Percentiles rank a stretch among this genome's conserved stretches.
phyloP scores from a whole-genome alignment of 228 moss, liverwort and hornwort genomes.

The Sphagnum magellanicum region DNA sequence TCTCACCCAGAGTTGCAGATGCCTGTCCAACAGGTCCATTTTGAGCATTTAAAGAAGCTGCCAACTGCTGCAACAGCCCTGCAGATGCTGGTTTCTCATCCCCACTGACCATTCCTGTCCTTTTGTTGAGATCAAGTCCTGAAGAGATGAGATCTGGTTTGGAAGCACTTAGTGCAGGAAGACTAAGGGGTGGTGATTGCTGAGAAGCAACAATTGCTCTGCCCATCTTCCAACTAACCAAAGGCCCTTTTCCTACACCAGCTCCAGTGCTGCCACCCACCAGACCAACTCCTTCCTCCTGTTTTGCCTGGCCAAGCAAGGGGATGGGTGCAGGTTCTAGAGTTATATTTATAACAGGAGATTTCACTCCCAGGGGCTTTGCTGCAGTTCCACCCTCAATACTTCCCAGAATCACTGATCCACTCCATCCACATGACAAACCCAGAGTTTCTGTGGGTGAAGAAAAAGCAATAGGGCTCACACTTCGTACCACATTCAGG shows the following conservation, averaged over 20 bases:
- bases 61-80: neutral
- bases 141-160: slow-evolving; percentile 7
- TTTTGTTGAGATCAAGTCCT: slow-evolving; percentile 64
- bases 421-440: neutral
- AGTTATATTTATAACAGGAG: slow-evolving; percentile 33
- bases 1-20: neutral
- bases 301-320: slow-evolving; percentile 54
- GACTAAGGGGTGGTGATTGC: neutral
- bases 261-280: slow-evolving; percentile 49
- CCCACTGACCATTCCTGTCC: slow-evolving; percentile 46
- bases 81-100: slow-evolving; percentile 41
- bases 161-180: neutral
- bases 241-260: slow-evolving; percentile 27
- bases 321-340: slow-evolving; percentile 29
- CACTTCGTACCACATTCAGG: slow-evolving; percentile 46
- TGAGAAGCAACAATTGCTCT: neutral
- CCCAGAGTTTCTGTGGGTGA: neutral
- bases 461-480: slow-evolving; percentile 49
- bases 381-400: slow-evolving; percentile 5
- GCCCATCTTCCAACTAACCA: neutral
- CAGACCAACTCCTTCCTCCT: slow-evolving; percentile 50
- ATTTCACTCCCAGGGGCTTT: slow-evolving; percentile 47
- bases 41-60: neutral
- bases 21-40: no score
- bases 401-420: neutral